A percentile compares a stretch with the other conserved stretches of the same genome.
Evolutionary conservation across 208 protist species (phyloP).

Genomic region (Jaenimonas drosophilae): DNA sequence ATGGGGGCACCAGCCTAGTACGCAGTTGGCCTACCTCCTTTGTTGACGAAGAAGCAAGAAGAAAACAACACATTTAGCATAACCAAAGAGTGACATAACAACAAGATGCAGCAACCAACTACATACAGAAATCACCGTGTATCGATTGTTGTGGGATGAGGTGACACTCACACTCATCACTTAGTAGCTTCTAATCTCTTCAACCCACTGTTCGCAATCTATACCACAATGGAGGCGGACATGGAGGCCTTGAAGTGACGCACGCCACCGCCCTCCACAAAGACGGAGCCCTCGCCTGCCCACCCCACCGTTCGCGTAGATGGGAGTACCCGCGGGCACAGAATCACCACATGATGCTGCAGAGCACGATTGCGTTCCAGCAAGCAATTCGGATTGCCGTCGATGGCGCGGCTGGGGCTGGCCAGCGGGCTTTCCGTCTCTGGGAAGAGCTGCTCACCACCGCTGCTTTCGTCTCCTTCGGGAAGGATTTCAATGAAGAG

Average conservation of each 20-base stretch:
- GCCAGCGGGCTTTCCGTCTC: too few species aligned
- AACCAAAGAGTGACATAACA: too few species aligned
- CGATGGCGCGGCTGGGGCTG: too few species aligned
- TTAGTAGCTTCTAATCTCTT: background rate
- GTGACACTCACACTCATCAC: too few species aligned
- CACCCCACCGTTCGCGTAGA: slow-evolving; percentile 47
- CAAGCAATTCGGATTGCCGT: too few species aligned
- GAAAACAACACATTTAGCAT: too few species aligned
- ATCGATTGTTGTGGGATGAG: background rate
- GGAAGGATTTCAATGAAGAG: slow-evolving; percentile 32
- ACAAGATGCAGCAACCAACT: too few species aligned
- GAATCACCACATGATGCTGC: slow-evolving; percentile 25
- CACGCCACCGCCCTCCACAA: slow-evolving; percentile 26
- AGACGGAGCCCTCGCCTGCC: slow-evolving; percentile 44
- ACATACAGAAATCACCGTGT: background rate
- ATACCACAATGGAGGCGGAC: slow-evolving; percentile 51
- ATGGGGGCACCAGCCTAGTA: too few species aligned
- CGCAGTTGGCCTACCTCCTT: too few species aligned
- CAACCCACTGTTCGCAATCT: slow-evolving; percentile 4
- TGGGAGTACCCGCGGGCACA: slow-evolving; percentile 39
- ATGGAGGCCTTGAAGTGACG: slow-evolving; percentile 43
- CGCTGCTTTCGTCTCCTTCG: background rate
- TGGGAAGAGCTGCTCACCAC: background rate
- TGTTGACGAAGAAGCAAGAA: too few species aligned
- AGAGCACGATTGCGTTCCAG: too few species aligned